A percentile compares a stretch with the other conserved stretches of the same genome.
These are phyloP conservation scores for Botryotinia globosa DNA, from an alignment of 2,329 filamentous ascomycete genomes.

Conservation along the genomic window DNA sequence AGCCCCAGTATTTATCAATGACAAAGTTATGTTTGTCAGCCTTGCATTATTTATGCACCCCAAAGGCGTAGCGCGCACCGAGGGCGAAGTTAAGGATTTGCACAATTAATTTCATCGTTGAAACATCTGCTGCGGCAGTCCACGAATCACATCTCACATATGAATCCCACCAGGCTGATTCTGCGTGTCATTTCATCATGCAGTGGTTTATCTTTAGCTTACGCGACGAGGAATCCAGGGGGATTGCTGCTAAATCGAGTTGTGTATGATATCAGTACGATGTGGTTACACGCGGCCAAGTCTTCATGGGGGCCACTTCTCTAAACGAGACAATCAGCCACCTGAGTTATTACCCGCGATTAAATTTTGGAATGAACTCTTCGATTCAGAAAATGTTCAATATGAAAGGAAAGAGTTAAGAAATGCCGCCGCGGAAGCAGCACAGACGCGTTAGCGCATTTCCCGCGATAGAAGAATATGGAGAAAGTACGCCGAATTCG, in stretches of 20 bases:
- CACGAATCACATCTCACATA: background rate
- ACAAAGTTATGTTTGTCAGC: background rate
- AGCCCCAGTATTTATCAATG: too few species aligned
- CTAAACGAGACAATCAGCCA: background rate
- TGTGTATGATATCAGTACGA: background rate
- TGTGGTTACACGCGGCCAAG: conserved; percentile 5
- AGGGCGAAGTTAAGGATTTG: background rate
- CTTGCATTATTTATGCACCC: background rate
- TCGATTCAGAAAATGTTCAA: background rate
- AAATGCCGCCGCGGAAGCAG: conserved; percentile 9
- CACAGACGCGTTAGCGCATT: conserved; percentile 14
- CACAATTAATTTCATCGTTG: background rate
- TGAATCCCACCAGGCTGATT: background rate
- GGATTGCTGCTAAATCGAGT: conserved; percentile 10
- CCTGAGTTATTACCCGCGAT: background rate
- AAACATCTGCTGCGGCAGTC: background rate
- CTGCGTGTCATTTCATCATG: conserved; percentile 7
- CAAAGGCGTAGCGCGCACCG: background rate
- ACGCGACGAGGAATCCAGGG: background rate
- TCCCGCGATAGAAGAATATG: conserved; percentile 7
- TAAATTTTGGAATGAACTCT: background rate
- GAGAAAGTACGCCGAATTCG: background rate
- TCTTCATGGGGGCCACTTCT: conserved; percentile 8
- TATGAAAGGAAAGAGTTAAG: background rate
- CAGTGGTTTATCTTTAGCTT: background rate